Base-by-base conservation (phyloP, 192 early-diverging fungal genomes). In the Gigaspora rosea region DNA sequence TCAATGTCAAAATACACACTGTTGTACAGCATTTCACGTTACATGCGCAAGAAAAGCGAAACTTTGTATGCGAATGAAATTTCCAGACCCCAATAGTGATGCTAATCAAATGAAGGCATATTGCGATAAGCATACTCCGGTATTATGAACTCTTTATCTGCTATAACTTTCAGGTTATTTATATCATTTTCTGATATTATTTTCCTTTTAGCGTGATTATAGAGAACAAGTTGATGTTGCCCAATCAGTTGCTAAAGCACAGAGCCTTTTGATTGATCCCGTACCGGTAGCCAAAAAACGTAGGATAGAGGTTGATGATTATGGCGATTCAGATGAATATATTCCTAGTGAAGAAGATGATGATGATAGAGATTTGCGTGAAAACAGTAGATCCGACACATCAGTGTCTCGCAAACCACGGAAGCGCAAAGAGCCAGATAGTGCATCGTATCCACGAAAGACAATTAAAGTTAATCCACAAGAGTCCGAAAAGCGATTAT, bases 81-180 rank as follows among this genome's bases (percentile, higher is more conserved):
- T 87, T 11, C 88, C 86, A 47, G 79, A 79, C 48, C 80, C 82
- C 32, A 85, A 88, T 61, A 86, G 84, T 22, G 92, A 96, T 75
- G 75, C 80, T 89, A 20, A 86, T 92, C 46, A 85, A 89, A 16
- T 76, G 64, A 74, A 74, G 35, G 91, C 91, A 7, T 97, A 88
- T 70, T 99, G 98, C 79, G 96, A 98, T 79, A 90, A 91, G 73
- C 98, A 99, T 77, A 89, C 92, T 22, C 98, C 97, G 15, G 85
- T 91, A 78, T 16, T 27, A 46, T 67, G 4, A 16, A n/a, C 3
- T 67, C 36, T n/a, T 67, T 51, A 48, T 49, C 48, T 49, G 3
- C 16, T 7, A 48, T 50, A 47, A 3, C 22, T 11, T 18, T 22
- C 36, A 18, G 18, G 16, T 65, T 18, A 13, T 65, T 18, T 18